Conservation (phyloP, 1,284 basidiomycete species). For the Cutaneotrichosporon arboriforme region DNA sequence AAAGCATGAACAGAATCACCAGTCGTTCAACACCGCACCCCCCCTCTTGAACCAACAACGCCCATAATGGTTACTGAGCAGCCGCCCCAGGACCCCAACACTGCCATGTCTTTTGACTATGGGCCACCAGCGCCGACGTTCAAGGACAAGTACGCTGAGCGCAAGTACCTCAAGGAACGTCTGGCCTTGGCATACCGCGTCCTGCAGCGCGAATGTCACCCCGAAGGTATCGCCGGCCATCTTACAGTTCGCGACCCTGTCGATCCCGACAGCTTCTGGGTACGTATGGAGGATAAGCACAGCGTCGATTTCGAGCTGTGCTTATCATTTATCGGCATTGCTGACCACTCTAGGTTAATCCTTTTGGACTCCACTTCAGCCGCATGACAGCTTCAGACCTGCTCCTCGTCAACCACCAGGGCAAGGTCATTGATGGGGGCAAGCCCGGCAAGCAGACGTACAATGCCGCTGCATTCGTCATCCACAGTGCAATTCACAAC, state of each 20-base stretch:
- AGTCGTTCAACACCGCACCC: too few relatives aligned
- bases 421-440: slow-evolving; percentile 51
- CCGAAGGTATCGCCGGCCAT: slow-evolving; percentile 60
- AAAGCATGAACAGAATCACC: too few relatives aligned
- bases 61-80: too few relatives aligned
- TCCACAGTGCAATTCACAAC: slow-evolving; percentile 56
- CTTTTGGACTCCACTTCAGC: slow-evolving; percentile 49
- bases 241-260: slow-evolving; percentile 57
- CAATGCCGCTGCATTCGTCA: slow-evolving; percentile 54
- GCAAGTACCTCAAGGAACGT: slow-evolving; percentile 54
- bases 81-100: too few relatives aligned
- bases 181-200: slow-evolving; percentile 43
- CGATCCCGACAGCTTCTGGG: slow-evolving; percentile 52
- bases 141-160: slow-evolving; percentile 27
- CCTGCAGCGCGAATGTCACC: slow-evolving; percentile 55
- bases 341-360: slow-evolving; percentile 54
- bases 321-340: neutral
- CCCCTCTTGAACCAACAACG: too few relatives aligned
- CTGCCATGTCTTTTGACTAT: neutral
- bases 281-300: slow-evolving; percentile 48
- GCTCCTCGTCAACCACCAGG: slow-evolving; percentile 54
- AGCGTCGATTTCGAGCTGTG: slow-evolving; percentile 37
- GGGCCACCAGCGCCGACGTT: neutral
- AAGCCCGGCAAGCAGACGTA: slow-evolving; percentile 34
- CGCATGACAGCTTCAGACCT: slow-evolving; percentile 52